Evolutionary conservation across 257 asterid genomes (phyloP), one percentile per base, ranked within the genome.

Genomic region (Nyctanthes arbortristis): DNA sequence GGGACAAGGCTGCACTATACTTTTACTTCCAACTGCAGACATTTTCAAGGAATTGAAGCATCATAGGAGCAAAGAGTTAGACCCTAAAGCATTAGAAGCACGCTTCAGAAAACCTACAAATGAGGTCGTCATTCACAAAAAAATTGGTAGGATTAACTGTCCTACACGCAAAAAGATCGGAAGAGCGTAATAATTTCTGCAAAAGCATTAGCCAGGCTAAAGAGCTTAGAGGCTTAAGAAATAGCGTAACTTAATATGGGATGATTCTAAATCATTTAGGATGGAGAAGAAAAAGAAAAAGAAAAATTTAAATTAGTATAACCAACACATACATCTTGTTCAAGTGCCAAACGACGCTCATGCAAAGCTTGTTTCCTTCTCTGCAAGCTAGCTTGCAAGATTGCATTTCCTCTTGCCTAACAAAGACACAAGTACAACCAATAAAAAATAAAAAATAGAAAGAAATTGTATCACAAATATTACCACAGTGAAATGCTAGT

Each of bases 341-440:
- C 98, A 71, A 92, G 98, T 16, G 96, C 91, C 85, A 92, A 84
- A 43, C 92, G 96, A 13, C 96, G 96, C 84, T 92, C 96, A 63
- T 86, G 94, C 88, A 92, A 82, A 72, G 96, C 96, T 81, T 89
- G 96, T 74, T 92, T 92, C 87, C 98, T 78, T 76, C 96, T 88
- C 82, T 92, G 96, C 87, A 92, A 82, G 84, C 98, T 92, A 71
- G 96, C 96, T 82, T 92, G 98, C 81, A 92, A 77, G 70, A 92
- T 92, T 47, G 96, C 96, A 78, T 92, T 92, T 70, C 92, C 96
- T 81, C 94, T 89, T 61, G 96, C 96, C 98, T 92, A 69, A 73
- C 39, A 77, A 31, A 65, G 59, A 68, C 20, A 43, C 66, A 73
- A 65, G n/a, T n/a, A n/a, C n/a, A n/a, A n/a, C n/a, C n/a, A n/a